phyloP scores from a whole-genome alignment of 2,329 filamentous ascomycete species.

The Verticillium dahliae region DNA sequence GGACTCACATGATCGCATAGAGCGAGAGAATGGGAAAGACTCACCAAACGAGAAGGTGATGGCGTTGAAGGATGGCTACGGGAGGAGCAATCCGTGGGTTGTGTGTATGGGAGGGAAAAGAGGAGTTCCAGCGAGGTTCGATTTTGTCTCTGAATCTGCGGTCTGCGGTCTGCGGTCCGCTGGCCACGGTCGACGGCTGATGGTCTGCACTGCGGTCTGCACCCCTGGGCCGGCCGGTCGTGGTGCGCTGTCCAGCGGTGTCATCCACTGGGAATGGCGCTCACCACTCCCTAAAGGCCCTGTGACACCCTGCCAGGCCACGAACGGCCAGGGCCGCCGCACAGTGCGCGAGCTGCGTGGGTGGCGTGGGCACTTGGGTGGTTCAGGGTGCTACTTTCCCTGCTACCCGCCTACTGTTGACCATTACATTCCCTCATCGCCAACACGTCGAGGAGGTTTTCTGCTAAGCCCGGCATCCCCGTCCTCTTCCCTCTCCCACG shows the following conservation, averaged over 20 bases:
- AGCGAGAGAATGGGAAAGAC: slow-evolving; percentile 24
- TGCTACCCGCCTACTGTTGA: neutral
- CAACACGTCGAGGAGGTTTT: too few relatives aligned
- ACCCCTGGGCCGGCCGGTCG: neutral
- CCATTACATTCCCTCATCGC: neutral
- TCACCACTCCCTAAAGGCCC: neutral
- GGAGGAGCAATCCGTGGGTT: slow-evolving; percentile 26
- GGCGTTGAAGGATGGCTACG: slow-evolving; percentile 24
- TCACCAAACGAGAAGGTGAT: slow-evolving; percentile 27
- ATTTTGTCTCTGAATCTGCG: slow-evolving; percentile 29
- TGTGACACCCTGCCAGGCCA: neutral
- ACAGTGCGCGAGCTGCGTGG: neutral
- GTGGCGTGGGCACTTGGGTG: too few relatives aligned
- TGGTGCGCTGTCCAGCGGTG: neutral
- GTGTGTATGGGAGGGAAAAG: slow-evolving; percentile 35
- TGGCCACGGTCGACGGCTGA: neutral
- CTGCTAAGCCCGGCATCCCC: too few relatives aligned
- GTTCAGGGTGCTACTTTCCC: too few relatives aligned
- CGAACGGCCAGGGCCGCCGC: neutral
- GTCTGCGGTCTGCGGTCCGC: slow-evolving; percentile 6
- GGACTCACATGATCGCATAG: slow-evolving; percentile 25
- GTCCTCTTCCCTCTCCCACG: too few relatives aligned
- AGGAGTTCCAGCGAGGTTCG: slow-evolving; percentile 31
- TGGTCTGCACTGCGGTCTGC: neutral
- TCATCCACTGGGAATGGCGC: neutral